A percentile compares a stretch with the other conserved stretches of the same genome.
These are phyloP conservation scores for Sporothrix pseudoabietina DNA, from an alignment of 2,329 filamentous ascomycete species.

Conservation along the genomic window DNA sequence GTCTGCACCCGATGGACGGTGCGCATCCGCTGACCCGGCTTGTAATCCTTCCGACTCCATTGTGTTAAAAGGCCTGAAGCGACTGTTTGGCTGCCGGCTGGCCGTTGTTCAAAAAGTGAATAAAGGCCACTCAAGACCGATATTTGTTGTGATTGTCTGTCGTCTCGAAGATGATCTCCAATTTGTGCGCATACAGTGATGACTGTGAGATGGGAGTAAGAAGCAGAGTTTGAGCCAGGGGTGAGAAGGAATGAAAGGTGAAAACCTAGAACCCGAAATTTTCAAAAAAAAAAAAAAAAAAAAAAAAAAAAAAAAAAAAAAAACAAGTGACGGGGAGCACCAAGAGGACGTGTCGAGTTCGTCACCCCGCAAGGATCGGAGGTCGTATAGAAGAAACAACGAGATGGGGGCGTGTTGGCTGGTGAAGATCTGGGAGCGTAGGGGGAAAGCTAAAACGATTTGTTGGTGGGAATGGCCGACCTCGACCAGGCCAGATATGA, in stretches of 20 bases:
- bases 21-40: neutral
- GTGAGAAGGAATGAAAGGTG: neutral
- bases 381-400: conserved; percentile 22
- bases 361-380: conserved; percentile 2
- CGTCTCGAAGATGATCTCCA: neutral
- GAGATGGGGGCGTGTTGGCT: neutral
- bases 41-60: neutral
- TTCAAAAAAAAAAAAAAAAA: neutral
- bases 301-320: neutral
- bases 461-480: neutral
- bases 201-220: neutral
- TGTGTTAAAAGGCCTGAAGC: neutral
- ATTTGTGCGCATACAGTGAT: neutral
- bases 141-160: neutral
- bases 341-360: neutral
- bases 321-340: neutral
- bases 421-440: neutral
- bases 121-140: too few species aligned
- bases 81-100: neutral
- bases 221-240: neutral
- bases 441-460: neutral
- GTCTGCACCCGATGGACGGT: neutral
- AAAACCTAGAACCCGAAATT: neutral
- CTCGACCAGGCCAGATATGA: neutral
- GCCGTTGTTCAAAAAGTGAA: neutral